A percentile compares a stretch with the other conserved stretches of the same genome.
These are phyloP conservation scores for Medicago arabica DNA, from an alignment of 306 rosid species.

Conservation along the genomic window DNA sequence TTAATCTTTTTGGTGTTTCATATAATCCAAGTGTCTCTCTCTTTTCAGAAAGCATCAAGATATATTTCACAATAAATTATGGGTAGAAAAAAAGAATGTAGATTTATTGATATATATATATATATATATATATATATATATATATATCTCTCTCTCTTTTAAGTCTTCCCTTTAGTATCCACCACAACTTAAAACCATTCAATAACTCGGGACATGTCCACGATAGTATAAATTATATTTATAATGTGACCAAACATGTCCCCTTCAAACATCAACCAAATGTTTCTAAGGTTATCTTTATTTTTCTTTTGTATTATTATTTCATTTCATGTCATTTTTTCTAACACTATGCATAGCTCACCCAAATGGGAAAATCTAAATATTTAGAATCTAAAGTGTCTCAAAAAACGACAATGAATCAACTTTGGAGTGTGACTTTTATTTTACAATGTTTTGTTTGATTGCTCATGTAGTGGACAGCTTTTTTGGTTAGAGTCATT, in stretches of 20 bases:
- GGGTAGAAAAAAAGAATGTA: conserved; percentile 16
- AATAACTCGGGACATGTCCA: conserved; percentile 35
- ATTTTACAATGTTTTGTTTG: conserved; percentile 52
- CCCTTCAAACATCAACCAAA: conserved; percentile 39
- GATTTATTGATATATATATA: too few species aligned
- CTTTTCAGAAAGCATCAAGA: conserved; percentile 39
- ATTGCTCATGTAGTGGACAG: conserved; percentile 47
- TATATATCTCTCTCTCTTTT: background rate
- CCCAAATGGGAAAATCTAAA: conserved; percentile 43
- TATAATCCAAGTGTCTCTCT: conserved; percentile 44
- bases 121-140: conserved; percentile 32
- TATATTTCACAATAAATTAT: conserved; percentile 11
- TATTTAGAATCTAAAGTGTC: conserved; percentile 45
- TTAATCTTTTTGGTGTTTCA: conserved; percentile 21
- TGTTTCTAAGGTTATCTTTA: conserved; percentile 40
- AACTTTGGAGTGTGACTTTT: conserved; percentile 45
- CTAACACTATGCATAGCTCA: background rate
- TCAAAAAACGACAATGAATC: conserved; percentile 54
- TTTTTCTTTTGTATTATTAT: background rate
- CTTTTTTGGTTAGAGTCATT: conserved; percentile 53
- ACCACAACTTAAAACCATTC: conserved; percentile 42
- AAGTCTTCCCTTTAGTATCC: conserved; percentile 35
- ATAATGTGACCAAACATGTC: conserved; percentile 37
- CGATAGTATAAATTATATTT: conserved; percentile 14
- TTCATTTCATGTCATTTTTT: background rate